Percentiles rank a stretch among this genome's conserved stretches.
phyloP scores from a whole-genome alignment of 2,329 filamentous ascomycete genomes.

The Hypoxylon sp. region DNA sequence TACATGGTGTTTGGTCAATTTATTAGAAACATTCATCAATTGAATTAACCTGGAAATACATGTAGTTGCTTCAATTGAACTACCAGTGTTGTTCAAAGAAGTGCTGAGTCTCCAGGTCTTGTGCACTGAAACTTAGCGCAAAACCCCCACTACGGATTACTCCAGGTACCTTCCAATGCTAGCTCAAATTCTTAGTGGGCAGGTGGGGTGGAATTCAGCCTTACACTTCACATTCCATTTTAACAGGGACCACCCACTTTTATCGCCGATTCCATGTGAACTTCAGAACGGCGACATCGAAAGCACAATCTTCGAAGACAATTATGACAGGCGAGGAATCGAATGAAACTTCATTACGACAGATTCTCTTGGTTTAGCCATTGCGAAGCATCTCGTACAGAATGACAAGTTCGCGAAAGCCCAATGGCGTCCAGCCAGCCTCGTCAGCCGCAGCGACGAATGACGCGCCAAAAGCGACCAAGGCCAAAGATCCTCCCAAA shows the following conservation, averaged over 20 bases:
- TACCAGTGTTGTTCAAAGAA: not conserved
- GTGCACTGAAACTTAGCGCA: not conserved
- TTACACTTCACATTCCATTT: constrained; percentile 23
- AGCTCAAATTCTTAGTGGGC: not conserved
- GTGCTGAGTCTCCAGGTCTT: no score
- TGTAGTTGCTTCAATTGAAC: not conserved
- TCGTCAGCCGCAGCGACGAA: constrained; percentile 61
- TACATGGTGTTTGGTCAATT: not conserved
- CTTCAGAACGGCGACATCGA: not conserved
- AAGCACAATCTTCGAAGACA: not conserved
- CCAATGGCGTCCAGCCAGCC: constrained; percentile 69
- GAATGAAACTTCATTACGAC: not conserved
- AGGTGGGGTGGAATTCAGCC: constrained; percentile 31
- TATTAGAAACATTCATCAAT: not conserved
- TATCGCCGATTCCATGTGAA: constrained; percentile 4
- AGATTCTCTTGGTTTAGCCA: not conserved
- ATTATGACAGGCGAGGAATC: constrained; percentile 10
- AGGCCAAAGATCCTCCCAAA: constrained; percentile 66
- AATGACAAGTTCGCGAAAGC: constrained; percentile 54
- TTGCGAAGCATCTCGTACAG: not conserved
- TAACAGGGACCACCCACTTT: not conserved
- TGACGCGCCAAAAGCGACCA: constrained; percentile 60
- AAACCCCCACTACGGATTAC: no score
- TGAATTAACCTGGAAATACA: no score
- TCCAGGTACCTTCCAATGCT: no score